Evolutionary conservation across 2,329 filamentous ascomycete genomes (phyloP).

Genomic region (Neonectria faginata): DNA sequence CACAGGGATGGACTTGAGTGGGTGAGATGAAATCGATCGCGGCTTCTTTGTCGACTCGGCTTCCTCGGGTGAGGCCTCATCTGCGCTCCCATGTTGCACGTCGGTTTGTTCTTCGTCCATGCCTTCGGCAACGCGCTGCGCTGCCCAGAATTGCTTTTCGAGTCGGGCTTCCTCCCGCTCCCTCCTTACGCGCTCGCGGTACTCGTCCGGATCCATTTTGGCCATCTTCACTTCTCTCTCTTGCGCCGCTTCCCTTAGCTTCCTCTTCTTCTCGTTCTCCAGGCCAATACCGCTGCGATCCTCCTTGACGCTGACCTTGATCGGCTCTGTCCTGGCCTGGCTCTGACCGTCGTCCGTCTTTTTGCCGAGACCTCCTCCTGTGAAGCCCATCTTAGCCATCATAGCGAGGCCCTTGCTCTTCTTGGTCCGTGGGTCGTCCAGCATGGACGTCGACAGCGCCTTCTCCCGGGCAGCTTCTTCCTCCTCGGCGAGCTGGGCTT

Average conservation of each 20-base stretch:
- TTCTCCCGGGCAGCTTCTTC: slow-evolving; percentile 78
- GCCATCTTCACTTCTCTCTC: slow-evolving; percentile 69
- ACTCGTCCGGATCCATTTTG: slow-evolving; percentile 75
- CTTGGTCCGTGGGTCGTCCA: slow-evolving; percentile 66
- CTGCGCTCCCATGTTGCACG: slow-evolving; percentile 4
- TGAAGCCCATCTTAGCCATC: slow-evolving; percentile 97
- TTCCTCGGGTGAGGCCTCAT: slow-evolving; percentile 37
- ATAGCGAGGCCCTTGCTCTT: slow-evolving; percentile 91
- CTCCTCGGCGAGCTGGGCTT: slow-evolving; percentile 82
- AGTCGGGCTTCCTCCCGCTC: slow-evolving; percentile 76
- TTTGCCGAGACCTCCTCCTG: slow-evolving; percentile 78
- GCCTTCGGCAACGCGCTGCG: slow-evolving; percentile 84
- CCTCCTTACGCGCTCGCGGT: slow-evolving; percentile 75
- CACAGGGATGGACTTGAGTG: slow-evolving; percentile 77
- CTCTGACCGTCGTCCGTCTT: slow-evolving; percentile 60
- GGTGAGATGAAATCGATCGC: slow-evolving; percentile 58
- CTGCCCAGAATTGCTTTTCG: slow-evolving; percentile 78
- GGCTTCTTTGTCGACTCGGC: slow-evolving; percentile 45
- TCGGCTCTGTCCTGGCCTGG: slow-evolving; percentile 70
- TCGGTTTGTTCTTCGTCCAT: slow-evolving; percentile 69
- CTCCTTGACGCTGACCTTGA: slow-evolving; percentile 81
- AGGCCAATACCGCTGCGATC: slow-evolving; percentile 86
- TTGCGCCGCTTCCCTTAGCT: slow-evolving; percentile 72
- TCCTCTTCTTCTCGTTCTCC: slow-evolving; percentile 85
- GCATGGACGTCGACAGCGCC: slow-evolving; percentile 79